Evolutionary conservation across 371 early-diverging fungal genomes (phyloP).

Genomic region (Mucor indicus): DNA sequence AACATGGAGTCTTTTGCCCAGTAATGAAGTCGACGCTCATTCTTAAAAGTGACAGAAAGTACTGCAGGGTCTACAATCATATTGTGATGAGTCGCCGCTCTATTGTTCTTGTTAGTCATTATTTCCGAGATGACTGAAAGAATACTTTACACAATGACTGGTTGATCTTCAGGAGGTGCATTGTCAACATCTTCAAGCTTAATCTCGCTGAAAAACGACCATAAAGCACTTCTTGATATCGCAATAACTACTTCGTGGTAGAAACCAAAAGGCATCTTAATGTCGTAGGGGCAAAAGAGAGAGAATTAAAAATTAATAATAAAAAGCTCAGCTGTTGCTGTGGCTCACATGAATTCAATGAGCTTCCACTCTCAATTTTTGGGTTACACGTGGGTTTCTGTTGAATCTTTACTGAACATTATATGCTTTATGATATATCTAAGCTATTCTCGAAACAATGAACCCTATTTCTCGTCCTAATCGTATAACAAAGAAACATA

Average conservation of each 20-base stretch:
- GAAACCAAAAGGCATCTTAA: conserved; percentile 45
- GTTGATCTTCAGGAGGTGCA: conserved; percentile 31
- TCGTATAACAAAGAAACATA: no score
- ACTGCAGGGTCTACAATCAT: conserved; percentile 59
- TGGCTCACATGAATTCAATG: no score
- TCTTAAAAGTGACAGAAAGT: conserved; percentile 45
- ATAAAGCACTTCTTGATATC: conserved; percentile 45
- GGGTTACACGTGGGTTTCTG: no score
- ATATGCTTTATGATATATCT: no score
- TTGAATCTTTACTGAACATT: no score
- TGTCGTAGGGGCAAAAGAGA: not conserved
- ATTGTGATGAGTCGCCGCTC: conserved; percentile 55
- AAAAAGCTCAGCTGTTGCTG: no score
- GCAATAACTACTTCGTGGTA: conserved; percentile 40
- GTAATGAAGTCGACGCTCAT: conserved; percentile 48
- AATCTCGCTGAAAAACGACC: conserved; percentile 47
- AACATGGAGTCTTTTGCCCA: conserved; percentile 62
- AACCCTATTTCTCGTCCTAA: no score
- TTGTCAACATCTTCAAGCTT: conserved; percentile 36
- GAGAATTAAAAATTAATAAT: not conserved
- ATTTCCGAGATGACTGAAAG: not conserved
- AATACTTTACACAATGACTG: conserved; percentile 38
- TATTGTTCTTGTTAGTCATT: conserved; percentile 5
- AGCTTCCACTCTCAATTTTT: no score
- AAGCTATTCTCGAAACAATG: no score